phyloP scores from a whole-genome alignment of 495 filamentous ascomycete genomes.

The Hyphodiscus hymeniophilus region DNA sequence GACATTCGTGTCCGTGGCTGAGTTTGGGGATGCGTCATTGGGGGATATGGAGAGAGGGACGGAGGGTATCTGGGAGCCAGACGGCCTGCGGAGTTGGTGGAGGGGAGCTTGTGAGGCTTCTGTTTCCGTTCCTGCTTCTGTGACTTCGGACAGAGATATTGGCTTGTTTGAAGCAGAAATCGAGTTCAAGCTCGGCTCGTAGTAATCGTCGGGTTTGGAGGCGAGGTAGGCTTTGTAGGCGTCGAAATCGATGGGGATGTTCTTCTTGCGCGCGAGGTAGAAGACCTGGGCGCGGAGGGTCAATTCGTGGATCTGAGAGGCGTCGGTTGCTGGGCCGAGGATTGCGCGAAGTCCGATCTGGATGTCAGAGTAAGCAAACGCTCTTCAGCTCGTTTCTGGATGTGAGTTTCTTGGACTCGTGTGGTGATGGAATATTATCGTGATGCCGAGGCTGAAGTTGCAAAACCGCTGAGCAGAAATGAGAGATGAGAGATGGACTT shows the following conservation, averaged over 20 bases:
- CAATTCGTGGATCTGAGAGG: conserved; percentile 32
- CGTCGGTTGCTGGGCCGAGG: conserved; percentile 31
- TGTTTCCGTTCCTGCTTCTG: too few relatives aligned
- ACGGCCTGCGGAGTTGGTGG: too few relatives aligned
- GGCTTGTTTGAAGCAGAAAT: too few relatives aligned
- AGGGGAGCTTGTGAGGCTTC: too few relatives aligned
- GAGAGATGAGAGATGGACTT: conserved; percentile 7
- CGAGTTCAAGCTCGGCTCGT: too few relatives aligned
- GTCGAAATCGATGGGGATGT: conserved; percentile 20
- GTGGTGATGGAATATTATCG: not conserved
- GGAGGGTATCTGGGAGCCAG: too few relatives aligned
- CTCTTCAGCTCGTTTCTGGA: not conserved
- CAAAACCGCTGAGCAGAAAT: not conserved
- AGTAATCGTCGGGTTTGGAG: conserved; percentile 2
- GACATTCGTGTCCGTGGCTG: not conserved
- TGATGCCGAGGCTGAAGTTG: conserved; percentile 15
- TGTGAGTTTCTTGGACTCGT: not conserved
- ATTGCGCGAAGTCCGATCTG: conserved; percentile 29
- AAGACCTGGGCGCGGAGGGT: conserved; percentile 39
- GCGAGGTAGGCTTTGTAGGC: conserved; percentile 20
- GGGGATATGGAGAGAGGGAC: too few relatives aligned
- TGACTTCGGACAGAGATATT: too few relatives aligned
- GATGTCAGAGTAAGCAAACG: not conserved
- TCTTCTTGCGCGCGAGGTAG: conserved; percentile 29
- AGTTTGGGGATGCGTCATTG: too few relatives aligned